Base-by-base conservation (phyloP, 169 alveolate genomes). In the Nephromyces sp. region DNA sequence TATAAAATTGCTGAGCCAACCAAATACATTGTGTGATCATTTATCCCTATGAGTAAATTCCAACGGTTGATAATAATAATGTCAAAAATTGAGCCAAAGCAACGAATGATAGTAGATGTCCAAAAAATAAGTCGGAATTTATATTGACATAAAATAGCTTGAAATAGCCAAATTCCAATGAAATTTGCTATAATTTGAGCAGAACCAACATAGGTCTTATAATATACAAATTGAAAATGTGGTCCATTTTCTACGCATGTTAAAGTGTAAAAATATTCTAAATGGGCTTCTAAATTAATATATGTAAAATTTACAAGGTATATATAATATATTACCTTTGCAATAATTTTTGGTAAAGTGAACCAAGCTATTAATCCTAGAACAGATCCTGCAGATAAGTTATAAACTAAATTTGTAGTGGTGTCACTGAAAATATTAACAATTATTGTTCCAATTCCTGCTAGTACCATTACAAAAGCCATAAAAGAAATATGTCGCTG, bases 161-260 rank as follows among this genome's bases (percentile, higher is more conserved):
- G 82, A 29, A 75, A 75, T 32, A 71, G 63, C 32, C 31, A 66
- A 8, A 75, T 67, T 63, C 77, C 82, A 3, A 32, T n/a, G 73
- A 72, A 53, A 70, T 52, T 35, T 29, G 71, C 82, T n/a, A 68
- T 30, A 6, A 70, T 29, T 25, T 70, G 73, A 0, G 35, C 76
- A 6, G 70, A n/a, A 5, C 70, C 29, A 6, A 69, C 70, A 57
- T 27, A 68, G 0, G 82, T 76, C 30, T 51, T 28, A 53, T 68
- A 76, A 66, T 69, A 76, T 3, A 78, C 70, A 29, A 67, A 76
- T 68, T 76, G 74, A 34, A 76, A 76, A 66, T 68, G 70, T 0
- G 82, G 82, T n/a, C 82, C 82, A 8, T 68, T 75, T 0, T 74
- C 71, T 0, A 76, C 43, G 21, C 82, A 76, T 33, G n/a, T 3